These are phyloP conservation scores for Paramecium caudatum DNA, from an alignment of 73 alveolate species.

Conservation along the genomic window DNA sequence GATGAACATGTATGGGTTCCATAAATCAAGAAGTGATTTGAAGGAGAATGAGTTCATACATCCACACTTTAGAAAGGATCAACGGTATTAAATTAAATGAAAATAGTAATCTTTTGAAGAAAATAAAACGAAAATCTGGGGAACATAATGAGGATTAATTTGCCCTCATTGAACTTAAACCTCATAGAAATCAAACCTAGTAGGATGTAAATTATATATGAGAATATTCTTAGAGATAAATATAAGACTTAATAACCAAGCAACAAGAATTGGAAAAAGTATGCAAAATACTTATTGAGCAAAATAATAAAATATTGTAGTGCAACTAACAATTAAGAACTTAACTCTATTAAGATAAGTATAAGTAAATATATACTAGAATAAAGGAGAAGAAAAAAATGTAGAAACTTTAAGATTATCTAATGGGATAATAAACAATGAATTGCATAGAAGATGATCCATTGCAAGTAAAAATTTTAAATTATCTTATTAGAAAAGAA, in stretches of 20 bases:
- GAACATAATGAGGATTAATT: slow-evolving; percentile 21
- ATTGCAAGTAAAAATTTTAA: neutral
- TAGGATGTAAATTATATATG: slow-evolving; percentile 29
- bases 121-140: slow-evolving; percentile 56
- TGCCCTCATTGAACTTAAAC: slow-evolving; percentile 33
- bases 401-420: neutral
- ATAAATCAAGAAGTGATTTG: slow-evolving; percentile 81
- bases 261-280: slow-evolving; percentile 47
- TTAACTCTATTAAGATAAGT: slow-evolving; percentile 6
- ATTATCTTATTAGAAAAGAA: neutral
- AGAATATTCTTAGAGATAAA: neutral
- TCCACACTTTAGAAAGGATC: slow-evolving; percentile 62
- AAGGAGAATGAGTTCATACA: slow-evolving; percentile 62
- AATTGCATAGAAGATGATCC: neutral
- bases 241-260: neutral
- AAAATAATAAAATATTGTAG: slow-evolving; percentile 33
- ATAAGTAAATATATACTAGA: neutral
- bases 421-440: neutral
- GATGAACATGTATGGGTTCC: slow-evolving; percentile 98
- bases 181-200: slow-evolving; percentile 19
- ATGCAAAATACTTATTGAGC: slow-evolving; percentile 23
- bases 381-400: neutral
- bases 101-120: slow-evolving; percentile 19
- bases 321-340: slow-evolving; percentile 32
- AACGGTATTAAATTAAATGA: neutral